Evolutionary conservation across 2,329 filamentous ascomycete species (phyloP), one percentile per base, ranked within the genome.

Genomic region (Trichophyton mentagrophytes): DNA sequence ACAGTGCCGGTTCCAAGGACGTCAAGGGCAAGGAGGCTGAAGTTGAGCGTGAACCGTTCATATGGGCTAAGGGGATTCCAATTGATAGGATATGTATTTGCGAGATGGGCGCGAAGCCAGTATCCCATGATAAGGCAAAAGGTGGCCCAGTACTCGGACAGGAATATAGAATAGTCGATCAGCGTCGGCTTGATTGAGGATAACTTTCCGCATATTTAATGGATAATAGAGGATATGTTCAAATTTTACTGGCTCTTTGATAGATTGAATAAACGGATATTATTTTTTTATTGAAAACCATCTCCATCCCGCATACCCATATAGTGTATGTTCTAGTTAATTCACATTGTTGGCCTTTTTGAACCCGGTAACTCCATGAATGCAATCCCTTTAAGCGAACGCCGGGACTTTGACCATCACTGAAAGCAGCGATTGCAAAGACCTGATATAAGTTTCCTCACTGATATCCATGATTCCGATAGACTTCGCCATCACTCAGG

Each of bases 71-170:
- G 60, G 75, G 83, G 58, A 76, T 92, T 25, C 75, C 77, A 15
- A 70, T 96, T n/a, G 83, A 89, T 61, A 82, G 78, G 62, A 74
- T 96, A 46, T 85, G 86, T 57, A 85, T 96, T 42, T 96, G 90
- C 70, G 85, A 83, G 69, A 96, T 96, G 91, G 90, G 91, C 0
- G 90, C 90, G 8, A 87, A 85, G 77, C 84, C 82, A 66, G 75
- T 83, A 30, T 74, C 80, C 40, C 74, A 74, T 0, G 69, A 67
- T 20, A 67, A 68, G 20, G 56, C 63, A n/a, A 61, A 63, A 13
- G 67, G 70, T 20, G 77, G 79, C 1, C 81, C 74, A 13, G 71
- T 79, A 1, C 66, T 82, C 40, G 77, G 76, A 17, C 77, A 83
- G 69, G 72, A 75, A 66, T 85, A 85, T 67, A 74, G 71, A 25